Conservation (phyloP, 2,329 filamentous ascomycete genomes). For the Cladorrhinum sp. region DNA sequence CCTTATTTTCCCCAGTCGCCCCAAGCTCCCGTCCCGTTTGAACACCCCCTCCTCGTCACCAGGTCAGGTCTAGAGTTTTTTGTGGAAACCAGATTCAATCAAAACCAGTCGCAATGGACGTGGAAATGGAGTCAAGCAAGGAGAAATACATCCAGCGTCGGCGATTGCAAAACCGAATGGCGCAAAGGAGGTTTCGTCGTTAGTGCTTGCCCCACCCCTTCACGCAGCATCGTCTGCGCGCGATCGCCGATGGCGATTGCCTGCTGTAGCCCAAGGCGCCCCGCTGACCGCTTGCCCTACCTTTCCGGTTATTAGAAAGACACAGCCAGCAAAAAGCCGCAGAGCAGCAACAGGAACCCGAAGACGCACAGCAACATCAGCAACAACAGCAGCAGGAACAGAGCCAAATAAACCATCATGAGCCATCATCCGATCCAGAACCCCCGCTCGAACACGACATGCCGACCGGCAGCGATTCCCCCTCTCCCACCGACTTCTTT, state of each 20-base stretch:
- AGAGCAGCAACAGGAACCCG: background rate
- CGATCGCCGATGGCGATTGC: too few species aligned
- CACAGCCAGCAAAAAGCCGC: background rate
- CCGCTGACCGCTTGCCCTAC: too few species aligned
- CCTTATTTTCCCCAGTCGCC: too few species aligned
- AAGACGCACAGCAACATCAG: background rate
- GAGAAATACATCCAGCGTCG: constrained; percentile 3
- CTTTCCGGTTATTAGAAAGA: background rate
- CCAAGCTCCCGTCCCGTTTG: too few species aligned
- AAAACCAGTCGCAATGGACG: too few species aligned
- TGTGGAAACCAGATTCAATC: too few species aligned
- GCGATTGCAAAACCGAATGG: background rate
- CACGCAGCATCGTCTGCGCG: too few species aligned
- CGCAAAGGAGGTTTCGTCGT: background rate
- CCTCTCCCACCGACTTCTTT: background rate
- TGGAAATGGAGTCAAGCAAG: background rate
- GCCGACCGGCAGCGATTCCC: background rate
- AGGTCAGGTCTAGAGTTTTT: too few species aligned
- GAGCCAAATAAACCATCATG: background rate
- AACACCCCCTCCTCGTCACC: too few species aligned
- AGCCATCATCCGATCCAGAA: background rate
- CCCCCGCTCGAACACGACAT: background rate
- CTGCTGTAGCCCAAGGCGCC: too few species aligned
- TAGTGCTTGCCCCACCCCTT: background rate
- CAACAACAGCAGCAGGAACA: background rate